Evolutionary conservation across 768 basidiomycete genomes (phyloP), one percentile per base, ranked within the genome.

Genomic region (Goffeauzyma gilvescens): DNA sequence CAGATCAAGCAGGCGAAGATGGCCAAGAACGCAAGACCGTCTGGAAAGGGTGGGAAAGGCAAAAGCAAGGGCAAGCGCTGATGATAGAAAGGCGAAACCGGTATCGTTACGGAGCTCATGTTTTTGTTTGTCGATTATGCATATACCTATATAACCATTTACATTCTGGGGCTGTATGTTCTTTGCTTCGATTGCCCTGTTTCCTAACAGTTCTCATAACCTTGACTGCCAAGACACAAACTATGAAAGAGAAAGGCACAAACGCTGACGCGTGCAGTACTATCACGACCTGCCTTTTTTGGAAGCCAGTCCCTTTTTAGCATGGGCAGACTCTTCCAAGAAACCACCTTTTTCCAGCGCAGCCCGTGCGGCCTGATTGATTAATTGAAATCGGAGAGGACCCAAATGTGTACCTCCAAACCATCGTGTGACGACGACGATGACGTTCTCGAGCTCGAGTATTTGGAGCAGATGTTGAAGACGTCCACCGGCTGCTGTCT

Each of bases 361-460:
- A 54, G 84, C 82, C 17, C 90, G 72, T 1, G 89, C 90, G 3
- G 85, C 85, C 58, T 89, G 83, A 56, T 90, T 95, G 62, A 98
- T 96, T 54, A 90, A 84, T 45, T 70, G 69, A 61, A 70, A 65
- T 36, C 65, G 43, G 49, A 89, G 87, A 1, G 86, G 77, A 3
- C 85, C 89, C 1, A 98, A 70, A 48, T 83, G 81, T 34, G 32
- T 38, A 20, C 46, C 46, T 48, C 46, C 46, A 33, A 31, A 48
- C 46, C 84, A 90, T 28, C 90, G 76, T 3, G 87, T 85, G 10
- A 98, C 90, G 15, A 95, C 67, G 13, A 98, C 80, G 1, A 96
- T 69, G 10, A 93, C 82, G 53, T 89, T 44, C 23, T 24, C 23
- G 17, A 43, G 28, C 27, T 48, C 28, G 35, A 93, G 60, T 34